phyloP scores from a whole-genome alignment of 805 yeast genomes.

The Saturnispora sanitii region DNA sequence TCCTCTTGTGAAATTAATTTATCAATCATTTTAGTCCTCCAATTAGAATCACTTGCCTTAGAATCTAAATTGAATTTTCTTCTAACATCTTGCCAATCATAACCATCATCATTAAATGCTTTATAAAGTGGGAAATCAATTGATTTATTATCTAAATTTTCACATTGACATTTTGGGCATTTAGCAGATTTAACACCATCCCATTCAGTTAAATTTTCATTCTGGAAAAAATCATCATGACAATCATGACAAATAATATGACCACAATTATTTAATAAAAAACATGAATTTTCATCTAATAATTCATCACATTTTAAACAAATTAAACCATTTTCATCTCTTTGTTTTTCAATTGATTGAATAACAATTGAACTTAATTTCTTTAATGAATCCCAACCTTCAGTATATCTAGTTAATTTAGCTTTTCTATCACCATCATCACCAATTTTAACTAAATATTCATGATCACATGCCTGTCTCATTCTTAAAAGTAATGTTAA shows the following conservation, averaged over 20 bases:
- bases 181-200: slow-evolving; percentile 30
- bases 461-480: slow-evolving; percentile 83
- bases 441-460: slow-evolving; percentile 62
- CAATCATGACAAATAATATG: slow-evolving; percentile 62
- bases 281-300: slow-evolving; percentile 32
- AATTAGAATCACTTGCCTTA: slow-evolving; percentile 18
- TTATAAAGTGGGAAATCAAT: slow-evolving; percentile 45
- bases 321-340: slow-evolving; percentile 29
- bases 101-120: slow-evolving; percentile 29
- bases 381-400: slow-evolving; percentile 20
- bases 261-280: slow-evolving; percentile 57
- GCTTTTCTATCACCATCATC: slow-evolving; percentile 31
- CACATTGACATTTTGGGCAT: slow-evolving; percentile 46
- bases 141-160: slow-evolving; percentile 30
- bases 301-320: slow-evolving; percentile 65
- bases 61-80: slow-evolving; percentile 17
- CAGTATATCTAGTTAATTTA: slow-evolving; percentile 26
- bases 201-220: slow-evolving; percentile 28
- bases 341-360: slow-evolving; percentile 27
- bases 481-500: slow-evolving; percentile 65
- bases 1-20: slow-evolving; percentile 22
- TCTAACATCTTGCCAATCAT: slow-evolving; percentile 19
- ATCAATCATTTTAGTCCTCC: slow-evolving; percentile 22
- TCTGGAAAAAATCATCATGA: slow-evolving; percentile 41
- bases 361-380: slow-evolving; percentile 18